A percentile compares a stretch with the other conserved stretches of the same genome.
phyloP scores from a whole-genome alignment of 257 asterid species.

The Petunia secreta region DNA sequence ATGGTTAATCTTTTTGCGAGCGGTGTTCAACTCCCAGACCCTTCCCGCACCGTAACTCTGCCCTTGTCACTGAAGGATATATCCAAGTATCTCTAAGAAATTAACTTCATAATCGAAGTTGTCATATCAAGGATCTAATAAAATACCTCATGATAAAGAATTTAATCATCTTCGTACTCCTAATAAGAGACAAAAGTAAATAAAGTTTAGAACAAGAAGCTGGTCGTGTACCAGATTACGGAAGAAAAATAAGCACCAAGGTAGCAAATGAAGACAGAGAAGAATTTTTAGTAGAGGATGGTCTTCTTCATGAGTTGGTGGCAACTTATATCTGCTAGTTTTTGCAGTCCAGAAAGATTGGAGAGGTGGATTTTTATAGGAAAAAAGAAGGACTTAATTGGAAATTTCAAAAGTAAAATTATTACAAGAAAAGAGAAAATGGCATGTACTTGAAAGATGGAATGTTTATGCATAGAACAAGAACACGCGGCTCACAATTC shows the following conservation, averaged over 20 bases:
- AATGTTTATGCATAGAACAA: slow-evolving; percentile 41
- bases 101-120: not conserved
- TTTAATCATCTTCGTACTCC: not conserved
- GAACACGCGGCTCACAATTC: slow-evolving; percentile 50
- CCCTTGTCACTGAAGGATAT: too few relatives aligned
- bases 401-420: slow-evolving; percentile 9
- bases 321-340: not conserved
- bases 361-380: slow-evolving; percentile 44
- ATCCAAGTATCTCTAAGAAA: not conserved
- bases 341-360: slow-evolving; percentile 42
- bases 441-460: slow-evolving; percentile 21
- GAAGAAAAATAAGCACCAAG: too few relatives aligned
- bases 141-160: not conserved
- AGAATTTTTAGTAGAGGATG: not conserved
- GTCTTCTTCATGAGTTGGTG: not conserved
- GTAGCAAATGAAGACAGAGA: not conserved
- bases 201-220: not conserved
- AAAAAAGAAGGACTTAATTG: slow-evolving; percentile 23
- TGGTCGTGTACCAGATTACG: not conserved
- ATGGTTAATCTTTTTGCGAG: too few relatives aligned
- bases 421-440: slow-evolving; percentile 14
- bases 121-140: not conserved
- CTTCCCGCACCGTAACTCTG: too few relatives aligned
- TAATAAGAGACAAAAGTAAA: not conserved
- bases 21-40: too few relatives aligned